Evolutionary conservation across 345 rosid species (phyloP).

Genomic region (Brassica incana): DNA sequence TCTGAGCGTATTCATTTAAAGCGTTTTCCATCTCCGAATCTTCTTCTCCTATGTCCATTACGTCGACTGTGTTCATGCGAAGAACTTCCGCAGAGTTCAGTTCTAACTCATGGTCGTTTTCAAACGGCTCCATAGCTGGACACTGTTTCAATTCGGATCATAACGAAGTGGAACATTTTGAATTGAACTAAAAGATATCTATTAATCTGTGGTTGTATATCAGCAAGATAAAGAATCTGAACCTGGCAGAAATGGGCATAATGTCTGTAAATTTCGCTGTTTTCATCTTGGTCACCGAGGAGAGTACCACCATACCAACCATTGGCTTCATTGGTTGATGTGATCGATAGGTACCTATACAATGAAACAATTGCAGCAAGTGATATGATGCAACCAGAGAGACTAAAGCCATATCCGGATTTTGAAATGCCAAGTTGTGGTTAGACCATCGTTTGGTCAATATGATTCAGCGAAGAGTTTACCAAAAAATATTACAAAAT

Average conservation of each 20-base stretch:
- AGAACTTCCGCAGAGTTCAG: slow-evolving; percentile 60
- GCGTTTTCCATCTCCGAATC: slow-evolving; percentile 81
- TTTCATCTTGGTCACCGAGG: slow-evolving; percentile 89
- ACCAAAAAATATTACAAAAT: neutral
- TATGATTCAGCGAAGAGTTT: neutral
- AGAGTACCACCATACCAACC: slow-evolving; percentile 95
- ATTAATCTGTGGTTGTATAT: neutral
- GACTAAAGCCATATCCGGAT: neutral
- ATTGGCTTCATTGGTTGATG: slow-evolving; percentile 65
- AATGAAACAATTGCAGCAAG: slow-evolving; percentile 16
- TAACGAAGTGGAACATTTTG: neutral
- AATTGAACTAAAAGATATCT: slow-evolving; percentile 1
- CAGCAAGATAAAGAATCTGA: slow-evolving; percentile 25
- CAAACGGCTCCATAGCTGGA: slow-evolving; percentile 74
- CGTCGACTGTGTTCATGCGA: slow-evolving; percentile 53
- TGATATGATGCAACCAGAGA: slow-evolving; percentile 16
- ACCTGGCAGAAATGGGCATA: slow-evolving; percentile 94
- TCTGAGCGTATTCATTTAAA: slow-evolving; percentile 55
- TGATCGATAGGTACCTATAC: slow-evolving; percentile 67
- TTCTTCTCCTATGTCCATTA: slow-evolving; percentile 53
- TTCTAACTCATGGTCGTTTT: slow-evolving; percentile 65
- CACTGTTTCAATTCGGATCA: slow-evolving; percentile 50
- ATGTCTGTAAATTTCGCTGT: slow-evolving; percentile 77
- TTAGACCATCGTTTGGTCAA: slow-evolving; percentile 5
- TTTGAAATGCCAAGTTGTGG: neutral